Conservation (phyloP, 1,284 basidiomycete genomes). For the Quambalaria eucalypti region DNA sequence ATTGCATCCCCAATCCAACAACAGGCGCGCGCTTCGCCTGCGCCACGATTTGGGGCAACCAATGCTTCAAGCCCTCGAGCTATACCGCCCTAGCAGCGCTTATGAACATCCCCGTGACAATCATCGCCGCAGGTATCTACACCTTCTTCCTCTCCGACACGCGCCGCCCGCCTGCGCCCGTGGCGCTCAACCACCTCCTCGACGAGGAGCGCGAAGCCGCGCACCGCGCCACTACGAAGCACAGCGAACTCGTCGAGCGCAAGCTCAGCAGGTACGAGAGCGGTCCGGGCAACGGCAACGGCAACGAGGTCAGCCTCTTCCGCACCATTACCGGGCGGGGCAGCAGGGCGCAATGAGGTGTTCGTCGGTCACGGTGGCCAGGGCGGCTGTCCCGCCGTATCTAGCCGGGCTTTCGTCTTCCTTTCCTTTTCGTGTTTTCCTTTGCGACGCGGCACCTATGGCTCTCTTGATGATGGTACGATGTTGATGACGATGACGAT, state of each 20-base stretch:
- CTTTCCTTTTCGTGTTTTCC: no score
- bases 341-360: no score
- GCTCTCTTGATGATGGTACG: no score
- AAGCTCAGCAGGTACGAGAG: not conserved
- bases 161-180: conserved; percentile 20
- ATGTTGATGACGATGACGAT: no score
- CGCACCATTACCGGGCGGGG: not conserved
- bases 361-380: no score
- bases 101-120: conserved; percentile 30
- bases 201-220: conserved; percentile 15
- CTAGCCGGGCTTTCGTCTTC: no score
- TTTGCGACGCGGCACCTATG: no score
- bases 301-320: not conserved
- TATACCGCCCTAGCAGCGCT: conserved; percentile 30
- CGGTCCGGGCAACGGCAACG: not conserved
- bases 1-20: no score
- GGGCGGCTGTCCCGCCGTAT: no score
- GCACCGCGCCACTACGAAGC: conserved; percentile 16
- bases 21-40: conserved; percentile 26
- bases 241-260: conserved; percentile 26
- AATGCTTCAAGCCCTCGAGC: conserved; percentile 23
- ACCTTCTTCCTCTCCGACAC: conserved; percentile 36
- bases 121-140: conserved; percentile 27
- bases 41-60: conserved; percentile 26
- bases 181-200: conserved; percentile 18